Evolutionary conservation across 2,329 filamentous ascomycete species (phyloP).

Genomic region (Botrytis aclada): DNA sequence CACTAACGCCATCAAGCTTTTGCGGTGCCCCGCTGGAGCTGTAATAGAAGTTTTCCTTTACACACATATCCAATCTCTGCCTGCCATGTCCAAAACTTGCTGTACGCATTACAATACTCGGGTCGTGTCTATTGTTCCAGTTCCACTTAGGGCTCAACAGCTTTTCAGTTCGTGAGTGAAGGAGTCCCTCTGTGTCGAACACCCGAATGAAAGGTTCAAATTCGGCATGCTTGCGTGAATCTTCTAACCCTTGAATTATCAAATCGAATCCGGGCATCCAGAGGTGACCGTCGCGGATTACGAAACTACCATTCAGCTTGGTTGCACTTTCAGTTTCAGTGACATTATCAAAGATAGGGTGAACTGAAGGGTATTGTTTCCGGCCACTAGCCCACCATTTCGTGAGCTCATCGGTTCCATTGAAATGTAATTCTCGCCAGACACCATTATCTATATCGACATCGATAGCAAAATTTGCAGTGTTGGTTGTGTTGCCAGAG

Average conservation of each 20-base stretch:
- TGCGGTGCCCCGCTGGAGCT: too few species aligned
- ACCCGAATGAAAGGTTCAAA: conserved; percentile 19
- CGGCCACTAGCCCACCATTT: conserved; percentile 2
- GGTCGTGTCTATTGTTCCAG: conserved; percentile 3
- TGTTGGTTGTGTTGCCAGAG: not conserved
- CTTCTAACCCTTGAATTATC: not conserved
- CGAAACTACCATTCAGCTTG: not conserved
- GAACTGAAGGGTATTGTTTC: not conserved
- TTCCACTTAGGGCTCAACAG: not conserved
- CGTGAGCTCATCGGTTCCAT: conserved; percentile 1
- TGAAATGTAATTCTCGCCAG: conserved; percentile 1
- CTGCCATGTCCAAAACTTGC: conserved; percentile 17
- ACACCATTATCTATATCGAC: conserved; percentile 6
- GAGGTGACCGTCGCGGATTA: not conserved
- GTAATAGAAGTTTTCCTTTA: not conserved
- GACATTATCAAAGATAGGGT: not conserved
- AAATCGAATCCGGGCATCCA: not conserved
- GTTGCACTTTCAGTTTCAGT: not conserved
- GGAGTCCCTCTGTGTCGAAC: not conserved
- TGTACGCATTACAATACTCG: conserved; percentile 11
- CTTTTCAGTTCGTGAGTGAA: not conserved
- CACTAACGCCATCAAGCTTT: not conserved
- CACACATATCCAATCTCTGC: conserved; percentile 18
- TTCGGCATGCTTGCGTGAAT: not conserved
- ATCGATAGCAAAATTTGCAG: conserved; percentile 8